Evolutionary conservation across 1,139 yeast species (phyloP), one percentile per base, ranked within the genome.

Genomic region (Candida tunisiensis): DNA sequence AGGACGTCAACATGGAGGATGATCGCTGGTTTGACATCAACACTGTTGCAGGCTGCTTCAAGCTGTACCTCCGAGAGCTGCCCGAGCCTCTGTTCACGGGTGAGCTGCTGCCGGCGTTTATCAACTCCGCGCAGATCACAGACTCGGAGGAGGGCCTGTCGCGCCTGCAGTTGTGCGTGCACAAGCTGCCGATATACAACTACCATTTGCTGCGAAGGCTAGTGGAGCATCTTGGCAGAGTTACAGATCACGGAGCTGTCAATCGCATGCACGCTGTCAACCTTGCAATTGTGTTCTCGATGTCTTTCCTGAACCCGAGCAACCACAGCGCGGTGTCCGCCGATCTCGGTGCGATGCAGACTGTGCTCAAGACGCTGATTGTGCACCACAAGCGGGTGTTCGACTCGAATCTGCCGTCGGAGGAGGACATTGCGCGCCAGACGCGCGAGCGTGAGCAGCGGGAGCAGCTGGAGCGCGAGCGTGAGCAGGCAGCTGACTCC

Each of bases 11-110:
- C 19, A 65, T 75, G 48, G 71, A 68, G 29, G 75, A 72, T 40
- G 69, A 69, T 31, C 62, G 78, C 26, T 67, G 79, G 55, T 72
- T 72, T 43, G 95, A 83, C 49, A 69, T 82, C 25, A 91, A 88
- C 48, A 78, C 93, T 1, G 69, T 83, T 26, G 85, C 96, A 2
- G 92, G 94, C 24, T 72, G 92, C 41, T 74, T 88, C 40, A 88
- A 88, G 49, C 65, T 78, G 34, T 85, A 69, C 45, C 55, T 88
- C 38, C 65, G 98, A 37, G 96, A 83, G 41, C 55, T 88, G 26
- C 95, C 95, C 0, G 93, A 85, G 42, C 80, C 94, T 1, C 52
- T 85, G 22, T 63, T 88, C 30, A 71, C 91, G 0, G 67, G 63
- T 25, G 61, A 60, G 16, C 59, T 73, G 31, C 65, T 78, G 16